Conservation (phyloP, 306 rosid genomes). For the Senna tora region DNA sequence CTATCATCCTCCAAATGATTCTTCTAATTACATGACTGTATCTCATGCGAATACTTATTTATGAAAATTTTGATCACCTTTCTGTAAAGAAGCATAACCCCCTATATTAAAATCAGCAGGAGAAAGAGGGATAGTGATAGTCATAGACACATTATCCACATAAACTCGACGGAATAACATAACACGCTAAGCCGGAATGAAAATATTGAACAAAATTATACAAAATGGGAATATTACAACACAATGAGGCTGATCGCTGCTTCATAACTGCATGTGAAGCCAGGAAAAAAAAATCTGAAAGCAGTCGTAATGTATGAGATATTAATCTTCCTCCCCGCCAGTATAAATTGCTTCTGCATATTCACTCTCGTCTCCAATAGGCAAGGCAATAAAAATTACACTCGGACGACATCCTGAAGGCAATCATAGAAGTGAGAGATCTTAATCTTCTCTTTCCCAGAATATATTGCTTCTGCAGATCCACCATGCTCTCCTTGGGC, state of each 20-base stretch:
- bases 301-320: slow-evolving; percentile 64
- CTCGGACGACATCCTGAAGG: slow-evolving; percentile 16
- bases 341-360: slow-evolving; percentile 75
- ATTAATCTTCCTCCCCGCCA: slow-evolving; percentile 67
- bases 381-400: slow-evolving; percentile 48
- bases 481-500: slow-evolving; percentile 93
- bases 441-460: slow-evolving; percentile 80
- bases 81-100: neutral
- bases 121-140: slow-evolving; percentile 21
- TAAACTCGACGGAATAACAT: slow-evolving; percentile 6
- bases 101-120: slow-evolving; percentile 28
- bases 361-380: slow-evolving; percentile 80
- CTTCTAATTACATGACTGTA: neutral
- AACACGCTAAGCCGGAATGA: slow-evolving; percentile 5
- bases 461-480: slow-evolving; percentile 77
- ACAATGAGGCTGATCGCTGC: slow-evolving; percentile 13
- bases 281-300: slow-evolving; percentile 66
- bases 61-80: neutral
- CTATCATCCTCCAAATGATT: neutral
- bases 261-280: neutral
- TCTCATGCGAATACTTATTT: neutral
- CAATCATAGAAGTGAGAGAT: slow-evolving; percentile 77
- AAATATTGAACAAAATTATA: slow-evolving; percentile 7
- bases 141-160: slow-evolving; percentile 13
- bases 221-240: slow-evolving; percentile 28